Evolutionary conservation across 2,329 filamentous ascomycete species (phyloP).

Genomic region (Aspergillus quadrilineatus): DNA sequence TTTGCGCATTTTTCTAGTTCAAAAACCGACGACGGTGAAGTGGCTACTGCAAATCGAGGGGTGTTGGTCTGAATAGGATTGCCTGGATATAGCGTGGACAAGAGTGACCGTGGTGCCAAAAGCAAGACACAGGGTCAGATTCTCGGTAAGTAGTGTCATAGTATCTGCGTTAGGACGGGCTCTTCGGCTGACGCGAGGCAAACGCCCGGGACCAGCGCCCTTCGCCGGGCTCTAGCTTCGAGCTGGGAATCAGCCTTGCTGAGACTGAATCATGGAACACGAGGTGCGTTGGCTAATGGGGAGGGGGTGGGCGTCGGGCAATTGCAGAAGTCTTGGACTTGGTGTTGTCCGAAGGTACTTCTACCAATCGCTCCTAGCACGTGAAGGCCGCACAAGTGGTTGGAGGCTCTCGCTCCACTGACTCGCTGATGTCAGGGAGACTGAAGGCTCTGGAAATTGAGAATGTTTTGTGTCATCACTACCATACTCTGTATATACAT

Average conservation of each 20-base stretch:
- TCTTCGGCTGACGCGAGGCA: background rate
- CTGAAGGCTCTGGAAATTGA: background rate
- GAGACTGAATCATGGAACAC: background rate
- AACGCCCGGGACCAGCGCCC: background rate
- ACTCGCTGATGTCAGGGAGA: background rate
- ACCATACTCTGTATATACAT: background rate
- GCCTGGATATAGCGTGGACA: background rate
- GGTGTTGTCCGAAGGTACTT: background rate
- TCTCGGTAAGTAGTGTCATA: background rate
- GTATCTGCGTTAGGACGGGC: background rate
- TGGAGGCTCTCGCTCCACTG: background rate
- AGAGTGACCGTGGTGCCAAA: background rate
- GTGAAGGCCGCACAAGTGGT: background rate
- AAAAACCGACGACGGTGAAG: background rate
- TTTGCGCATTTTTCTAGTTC: background rate
- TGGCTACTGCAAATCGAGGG: background rate
- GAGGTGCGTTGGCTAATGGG: background rate
- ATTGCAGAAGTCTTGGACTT: background rate
- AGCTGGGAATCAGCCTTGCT: background rate
- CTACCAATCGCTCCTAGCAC: background rate
- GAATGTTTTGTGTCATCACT: background rate
- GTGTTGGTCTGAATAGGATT: background rate
- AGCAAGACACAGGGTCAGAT: no score
- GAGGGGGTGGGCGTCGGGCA: background rate
- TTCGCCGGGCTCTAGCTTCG: background rate